These are phyloP conservation scores for Hyaloperonospora brassicae DNA, from an alignment of 352 stramenopile species.

Conservation along the genomic window DNA sequence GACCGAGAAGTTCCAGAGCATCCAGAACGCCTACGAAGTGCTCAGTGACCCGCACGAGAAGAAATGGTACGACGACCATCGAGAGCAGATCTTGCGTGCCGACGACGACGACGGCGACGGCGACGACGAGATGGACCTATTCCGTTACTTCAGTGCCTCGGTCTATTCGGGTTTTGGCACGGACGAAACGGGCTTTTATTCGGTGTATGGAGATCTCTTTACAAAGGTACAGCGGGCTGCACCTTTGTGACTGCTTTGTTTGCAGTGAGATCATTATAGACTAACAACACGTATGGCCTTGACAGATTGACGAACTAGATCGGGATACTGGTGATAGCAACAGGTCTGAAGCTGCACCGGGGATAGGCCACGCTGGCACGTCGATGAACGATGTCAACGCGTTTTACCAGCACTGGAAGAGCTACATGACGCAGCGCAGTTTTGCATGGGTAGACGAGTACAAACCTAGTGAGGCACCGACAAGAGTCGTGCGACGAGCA, in stretches of 20 bases:
- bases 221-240: constrained; percentile 34
- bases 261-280: constrained; percentile 1
- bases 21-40: constrained; percentile 83
- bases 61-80: constrained; percentile 87
- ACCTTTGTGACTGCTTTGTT: not conserved
- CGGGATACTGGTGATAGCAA: constrained; percentile 18
- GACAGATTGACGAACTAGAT: constrained; percentile 67
- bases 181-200: constrained; percentile 71
- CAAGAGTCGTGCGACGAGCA: constrained; percentile 57
- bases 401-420: constrained; percentile 80
- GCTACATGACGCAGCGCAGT: constrained; percentile 59
- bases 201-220: constrained; percentile 66
- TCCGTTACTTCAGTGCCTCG: constrained; percentile 69
- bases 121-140: constrained; percentile 59
- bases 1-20: constrained; percentile 75
- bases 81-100: constrained; percentile 76
- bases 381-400: constrained; percentile 43
- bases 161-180: constrained; percentile 74
- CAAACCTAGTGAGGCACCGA: constrained; percentile 74
- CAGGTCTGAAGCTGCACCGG: constrained; percentile 25
- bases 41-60: constrained; percentile 77
- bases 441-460: constrained; percentile 82
- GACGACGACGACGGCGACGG: constrained; percentile 30
- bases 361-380: constrained; percentile 36
- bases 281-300: not conserved